Evolutionary conservation across 495 filamentous ascomycete species (phyloP).

Genomic region (Tuber borchii): DNA sequence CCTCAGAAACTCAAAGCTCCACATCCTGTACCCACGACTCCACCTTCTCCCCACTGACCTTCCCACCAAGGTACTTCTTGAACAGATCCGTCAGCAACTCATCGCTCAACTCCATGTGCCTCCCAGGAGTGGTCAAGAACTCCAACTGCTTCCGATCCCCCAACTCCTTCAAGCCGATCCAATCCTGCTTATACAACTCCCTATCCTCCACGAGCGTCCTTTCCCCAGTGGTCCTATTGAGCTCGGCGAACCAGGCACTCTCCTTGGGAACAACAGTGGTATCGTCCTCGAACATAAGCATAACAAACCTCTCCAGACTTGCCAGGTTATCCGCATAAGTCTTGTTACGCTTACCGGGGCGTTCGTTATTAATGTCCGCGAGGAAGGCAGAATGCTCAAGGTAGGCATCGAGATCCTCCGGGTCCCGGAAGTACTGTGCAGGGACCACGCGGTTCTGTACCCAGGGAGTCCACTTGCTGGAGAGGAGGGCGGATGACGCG

Average conservation of each 20-base stretch:
- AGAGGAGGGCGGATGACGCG: slow-evolving; percentile 63
- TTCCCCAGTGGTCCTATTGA: slow-evolving; percentile 59
- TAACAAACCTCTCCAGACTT: slow-evolving; percentile 67
- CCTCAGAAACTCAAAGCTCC: not conserved
- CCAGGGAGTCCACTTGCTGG: slow-evolving; percentile 66
- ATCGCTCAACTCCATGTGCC: slow-evolving; percentile 77
- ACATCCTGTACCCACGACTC: not conserved
- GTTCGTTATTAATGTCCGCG: slow-evolving; percentile 98
- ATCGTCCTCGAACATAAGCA: slow-evolving; percentile 88
- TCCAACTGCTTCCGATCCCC: slow-evolving; percentile 73
- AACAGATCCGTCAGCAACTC: slow-evolving; percentile 61
- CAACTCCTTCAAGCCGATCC: slow-evolving; percentile 76
- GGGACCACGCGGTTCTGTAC: slow-evolving; percentile 77
- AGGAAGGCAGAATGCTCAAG: slow-evolving; percentile 81
- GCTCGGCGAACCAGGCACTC: slow-evolving; percentile 83
- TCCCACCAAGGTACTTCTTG: slow-evolving; percentile 54
- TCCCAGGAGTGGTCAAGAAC: slow-evolving; percentile 63
- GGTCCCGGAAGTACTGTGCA: slow-evolving; percentile 89
- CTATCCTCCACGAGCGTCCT: slow-evolving; percentile 64
- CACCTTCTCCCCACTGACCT: slow-evolving; percentile 9
- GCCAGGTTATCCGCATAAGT: slow-evolving; percentile 67
- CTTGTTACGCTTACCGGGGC: slow-evolving; percentile 58
- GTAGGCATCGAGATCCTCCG: slow-evolving; percentile 62
- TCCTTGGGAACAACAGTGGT: slow-evolving; percentile 82
- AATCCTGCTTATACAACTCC: slow-evolving; percentile 80